These are phyloP conservation scores for Cephalotrichum gorgonifer DNA, from an alignment of 2,329 filamentous ascomycete genomes.

Conservation along the genomic window DNA sequence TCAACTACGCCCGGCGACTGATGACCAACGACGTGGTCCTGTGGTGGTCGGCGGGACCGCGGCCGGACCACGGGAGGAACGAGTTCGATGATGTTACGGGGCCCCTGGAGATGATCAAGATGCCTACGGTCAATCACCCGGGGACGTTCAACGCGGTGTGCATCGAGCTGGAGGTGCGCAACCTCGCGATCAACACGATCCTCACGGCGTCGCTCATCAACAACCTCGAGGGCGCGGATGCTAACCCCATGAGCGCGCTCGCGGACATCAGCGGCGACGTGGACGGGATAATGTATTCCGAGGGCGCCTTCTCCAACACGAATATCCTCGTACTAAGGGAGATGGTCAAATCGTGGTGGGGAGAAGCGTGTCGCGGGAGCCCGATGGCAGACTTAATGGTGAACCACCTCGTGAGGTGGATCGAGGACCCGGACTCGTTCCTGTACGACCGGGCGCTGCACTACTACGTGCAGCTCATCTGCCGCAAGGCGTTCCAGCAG, in stretches of 20 bases:
- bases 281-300: conserved; percentile 23
- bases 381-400: conserved; percentile 97
- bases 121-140: conserved; percentile 88
- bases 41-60: conserved; percentile 87
- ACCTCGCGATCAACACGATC: conserved; percentile 95
- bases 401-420: conserved; percentile 94
- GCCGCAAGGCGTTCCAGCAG: conserved; percentile 90
- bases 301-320: conserved; percentile 74
- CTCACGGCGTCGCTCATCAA: conserved; percentile 94
- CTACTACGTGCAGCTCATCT: conserved; percentile 98
- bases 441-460: conserved; percentile 91
- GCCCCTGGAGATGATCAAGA: conserved; percentile 73
- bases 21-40: conserved; percentile 88
- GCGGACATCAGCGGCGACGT: conserved; percentile 52
- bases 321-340: conserved; percentile 85
- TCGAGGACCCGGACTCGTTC: conserved; percentile 85
- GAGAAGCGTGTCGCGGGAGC: conserved; percentile 80
- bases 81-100: conserved; percentile 85
- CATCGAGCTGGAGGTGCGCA: conserved; percentile 87
- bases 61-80: conserved; percentile 90
- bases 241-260: conserved; percentile 73
- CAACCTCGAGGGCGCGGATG: conserved; percentile 84
- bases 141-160: conserved; percentile 94
- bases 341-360: conserved; percentile 99
- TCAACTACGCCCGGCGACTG: conserved; percentile 83